phyloP scores from a whole-genome alignment of 129 eudicot species.

The Ambrosia trifida region DNA sequence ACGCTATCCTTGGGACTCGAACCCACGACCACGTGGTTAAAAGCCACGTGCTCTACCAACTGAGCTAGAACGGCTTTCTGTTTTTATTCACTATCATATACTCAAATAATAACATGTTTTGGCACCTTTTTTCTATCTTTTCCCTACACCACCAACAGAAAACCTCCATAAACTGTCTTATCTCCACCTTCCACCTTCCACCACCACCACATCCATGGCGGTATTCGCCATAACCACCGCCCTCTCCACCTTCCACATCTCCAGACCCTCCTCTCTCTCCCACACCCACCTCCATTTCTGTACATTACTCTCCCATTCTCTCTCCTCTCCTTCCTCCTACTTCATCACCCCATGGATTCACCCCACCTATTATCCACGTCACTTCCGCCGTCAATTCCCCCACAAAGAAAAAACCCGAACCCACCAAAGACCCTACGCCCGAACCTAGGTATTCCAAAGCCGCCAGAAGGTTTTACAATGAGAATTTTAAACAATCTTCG shows the following conservation, averaged over 20 bases:
- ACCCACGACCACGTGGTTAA: constrained; percentile 99
- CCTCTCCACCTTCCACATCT: constrained; percentile 57
- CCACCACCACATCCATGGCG: constrained; percentile 38
- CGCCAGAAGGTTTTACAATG: constrained; percentile 83
- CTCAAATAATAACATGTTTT: too few relatives aligned
- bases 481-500: constrained; percentile 55
- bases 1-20: constrained; percentile 85
- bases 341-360: constrained; percentile 65
- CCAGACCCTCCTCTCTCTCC: constrained; percentile 31
- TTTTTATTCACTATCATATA: too few relatives aligned
- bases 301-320: constrained; percentile 36
- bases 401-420: constrained; percentile 38
- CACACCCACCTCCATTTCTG: constrained; percentile 44
- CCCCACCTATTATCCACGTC: constrained; percentile 44
- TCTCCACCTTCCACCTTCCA: constrained; percentile 19
- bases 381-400: constrained; percentile 31
- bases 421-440: constrained; percentile 31
- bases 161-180: constrained; percentile 19
- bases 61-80: constrained; percentile 58
- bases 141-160: constrained; percentile 4
- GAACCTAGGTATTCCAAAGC: constrained; percentile 81
- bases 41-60: constrained; percentile 99
- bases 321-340: constrained; percentile 34
- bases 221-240: constrained; percentile 41
- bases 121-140: not conserved